These are phyloP conservation scores for Diophrys appendiculata DNA, from an alignment of 73 alveolate genomes.

Conservation along the genomic window DNA sequence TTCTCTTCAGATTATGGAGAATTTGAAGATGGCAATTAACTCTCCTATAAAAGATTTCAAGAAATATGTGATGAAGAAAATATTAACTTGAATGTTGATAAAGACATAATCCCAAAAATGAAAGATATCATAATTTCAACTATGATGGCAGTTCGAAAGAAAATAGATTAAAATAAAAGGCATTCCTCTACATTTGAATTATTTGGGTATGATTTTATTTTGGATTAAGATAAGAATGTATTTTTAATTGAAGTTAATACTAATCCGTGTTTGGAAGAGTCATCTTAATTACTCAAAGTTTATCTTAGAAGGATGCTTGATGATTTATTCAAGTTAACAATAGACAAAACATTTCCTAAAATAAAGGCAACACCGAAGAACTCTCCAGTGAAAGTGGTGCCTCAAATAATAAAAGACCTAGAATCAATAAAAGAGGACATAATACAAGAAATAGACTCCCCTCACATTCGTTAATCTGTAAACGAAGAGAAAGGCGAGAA, in stretches of 20 bases:
- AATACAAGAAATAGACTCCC: too few species aligned
- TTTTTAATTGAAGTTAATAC: conserved; percentile 96
- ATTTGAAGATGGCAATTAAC: conserved; percentile 80
- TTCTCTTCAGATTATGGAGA: conserved; percentile 76
- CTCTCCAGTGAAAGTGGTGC: too few species aligned
- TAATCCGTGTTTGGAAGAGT: conserved; percentile 97
- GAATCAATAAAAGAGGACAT: too few species aligned
- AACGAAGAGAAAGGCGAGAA: too few species aligned
- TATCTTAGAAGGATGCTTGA: conserved; percentile 88
- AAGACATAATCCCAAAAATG: conserved; percentile 44
- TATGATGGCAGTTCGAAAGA: conserved; percentile 42
- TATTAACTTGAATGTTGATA: conserved; percentile 17
- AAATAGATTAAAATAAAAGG: conserved; percentile 12
- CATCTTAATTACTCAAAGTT: conserved; percentile 66
- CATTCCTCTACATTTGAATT: conserved; percentile 71
- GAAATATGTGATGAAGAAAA: conserved; percentile 39
- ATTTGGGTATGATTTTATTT: conserved; percentile 96
- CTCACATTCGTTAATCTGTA: too few species aligned
- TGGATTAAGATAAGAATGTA: conserved; percentile 81
- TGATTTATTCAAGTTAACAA: conserved; percentile 82
- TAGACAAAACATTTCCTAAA: too few species aligned
- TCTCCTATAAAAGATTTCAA: conserved; percentile 43
- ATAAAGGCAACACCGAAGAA: too few species aligned
- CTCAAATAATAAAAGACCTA: too few species aligned
- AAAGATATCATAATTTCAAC: conserved; percentile 27